Percentiles rank a stretch among this genome's conserved stretches.
phyloP scores from a whole-genome alignment of 2,329 filamentous ascomycete genomes.

The Xylaria sp. region DNA sequence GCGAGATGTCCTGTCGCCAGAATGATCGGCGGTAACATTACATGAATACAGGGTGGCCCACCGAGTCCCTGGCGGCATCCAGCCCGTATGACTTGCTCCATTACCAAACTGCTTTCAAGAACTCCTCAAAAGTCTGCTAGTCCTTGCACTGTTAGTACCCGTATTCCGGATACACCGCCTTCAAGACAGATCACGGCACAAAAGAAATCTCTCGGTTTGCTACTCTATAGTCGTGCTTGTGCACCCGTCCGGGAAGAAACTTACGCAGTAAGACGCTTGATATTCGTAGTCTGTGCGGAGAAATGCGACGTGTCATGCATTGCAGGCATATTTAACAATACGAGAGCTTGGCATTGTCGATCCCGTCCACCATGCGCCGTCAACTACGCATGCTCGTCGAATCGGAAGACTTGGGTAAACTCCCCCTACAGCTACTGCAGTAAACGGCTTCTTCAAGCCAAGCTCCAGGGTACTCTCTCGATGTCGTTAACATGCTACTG shows the following conservation, averaged over 20 bases:
- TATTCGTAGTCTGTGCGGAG: slow-evolving; percentile 29
- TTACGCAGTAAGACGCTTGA: neutral
- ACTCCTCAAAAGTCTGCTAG: neutral
- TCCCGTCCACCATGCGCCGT: slow-evolving; percentile 24
- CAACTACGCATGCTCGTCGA: slow-evolving; percentile 14
- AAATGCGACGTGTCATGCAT: slow-evolving; percentile 24
- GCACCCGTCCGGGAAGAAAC: too few species aligned
- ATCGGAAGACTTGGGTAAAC: slow-evolving; percentile 30
- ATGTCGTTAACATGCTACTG: slow-evolving; percentile 7
- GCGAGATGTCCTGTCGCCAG: neutral
- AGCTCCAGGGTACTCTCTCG: slow-evolving; percentile 8
- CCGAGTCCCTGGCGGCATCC: neutral
- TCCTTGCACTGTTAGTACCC: slow-evolving; percentile 1
- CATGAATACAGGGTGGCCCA: neutral
- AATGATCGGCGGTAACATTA: neutral
- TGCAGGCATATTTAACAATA: slow-evolving; percentile 30
- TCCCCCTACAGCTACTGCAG: slow-evolving; percentile 16
- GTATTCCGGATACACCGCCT: slow-evolving; percentile 7
- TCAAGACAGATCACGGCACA: neutral
- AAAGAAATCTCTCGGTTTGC: neutral
- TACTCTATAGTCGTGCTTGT: neutral
- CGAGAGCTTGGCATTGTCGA: slow-evolving; percentile 39
- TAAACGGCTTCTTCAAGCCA: neutral
- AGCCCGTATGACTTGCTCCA: slow-evolving; percentile 1
- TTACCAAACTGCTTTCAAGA: neutral